Evolutionary conservation across 1,284 basidiomycete species (phyloP).

Genomic region (Ustilago bromivora): DNA sequence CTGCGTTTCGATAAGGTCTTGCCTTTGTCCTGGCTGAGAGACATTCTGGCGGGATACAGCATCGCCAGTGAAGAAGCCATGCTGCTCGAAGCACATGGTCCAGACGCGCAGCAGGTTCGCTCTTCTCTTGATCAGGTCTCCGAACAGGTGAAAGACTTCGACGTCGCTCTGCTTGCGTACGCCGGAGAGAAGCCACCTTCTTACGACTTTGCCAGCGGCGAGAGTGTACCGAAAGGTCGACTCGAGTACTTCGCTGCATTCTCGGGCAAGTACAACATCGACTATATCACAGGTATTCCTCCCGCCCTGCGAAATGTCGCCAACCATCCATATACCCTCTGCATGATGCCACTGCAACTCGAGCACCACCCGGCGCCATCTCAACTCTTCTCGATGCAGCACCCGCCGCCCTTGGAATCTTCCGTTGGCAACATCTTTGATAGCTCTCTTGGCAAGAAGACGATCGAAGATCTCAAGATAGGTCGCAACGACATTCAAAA

Average conservation of each 20-base stretch:
- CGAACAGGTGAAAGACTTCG: conserved; percentile 24
- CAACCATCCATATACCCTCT: conserved; percentile 18
- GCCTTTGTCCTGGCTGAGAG: conserved; percentile 36
- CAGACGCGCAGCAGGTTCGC: not conserved
- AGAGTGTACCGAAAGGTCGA: not conserved
- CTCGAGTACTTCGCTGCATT: conserved; percentile 32
- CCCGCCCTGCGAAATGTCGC: conserved; percentile 8
- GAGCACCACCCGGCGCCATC: conserved; percentile 21
- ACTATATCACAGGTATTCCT: conserved; percentile 32
- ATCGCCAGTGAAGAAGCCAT: conserved; percentile 15
- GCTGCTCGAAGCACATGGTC: conserved; percentile 25
- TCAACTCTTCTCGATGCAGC: conserved; percentile 6
- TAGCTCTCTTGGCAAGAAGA: conserved; percentile 13
- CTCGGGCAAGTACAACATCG: conserved; percentile 35
- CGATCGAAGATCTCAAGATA: conserved; percentile 22
- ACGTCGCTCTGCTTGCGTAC: conserved; percentile 30
- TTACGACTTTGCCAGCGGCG: not conserved
- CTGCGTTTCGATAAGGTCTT: conserved; percentile 29
- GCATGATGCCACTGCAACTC: conserved; percentile 32
- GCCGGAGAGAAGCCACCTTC: not conserved
- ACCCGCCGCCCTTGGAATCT: conserved; percentile 8
- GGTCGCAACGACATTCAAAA: conserved; percentile 29
- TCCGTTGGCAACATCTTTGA: conserved; percentile 23
- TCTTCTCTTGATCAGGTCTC: conserved; percentile 32
- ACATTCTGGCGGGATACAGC: conserved; percentile 14